Conservation (phyloP, 2,329 filamentous ascomycete species). For the Emergomyces orientalis region DNA sequence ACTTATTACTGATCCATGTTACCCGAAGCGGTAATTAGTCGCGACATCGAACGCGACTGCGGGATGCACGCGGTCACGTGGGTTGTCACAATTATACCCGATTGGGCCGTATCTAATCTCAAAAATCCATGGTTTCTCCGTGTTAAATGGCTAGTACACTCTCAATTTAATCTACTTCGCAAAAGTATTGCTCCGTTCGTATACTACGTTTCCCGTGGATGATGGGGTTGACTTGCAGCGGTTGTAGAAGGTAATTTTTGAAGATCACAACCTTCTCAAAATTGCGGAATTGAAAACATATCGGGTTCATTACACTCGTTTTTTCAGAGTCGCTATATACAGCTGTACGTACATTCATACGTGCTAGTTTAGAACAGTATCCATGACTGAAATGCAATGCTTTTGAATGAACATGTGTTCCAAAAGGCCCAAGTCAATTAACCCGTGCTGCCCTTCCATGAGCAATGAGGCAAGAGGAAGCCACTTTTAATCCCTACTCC, state of each 20-base stretch:
- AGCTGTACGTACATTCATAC: background rate
- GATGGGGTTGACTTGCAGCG: background rate
- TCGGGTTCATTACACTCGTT: background rate
- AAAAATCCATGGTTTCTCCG: no score
- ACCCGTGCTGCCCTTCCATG: background rate
- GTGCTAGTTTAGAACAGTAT: background rate
- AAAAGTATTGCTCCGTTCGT: background rate
- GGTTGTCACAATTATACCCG: slow-evolving; percentile 2
- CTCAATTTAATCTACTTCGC: background rate
- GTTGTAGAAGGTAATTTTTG: background rate
- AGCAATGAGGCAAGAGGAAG: background rate
- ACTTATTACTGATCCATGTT: background rate
- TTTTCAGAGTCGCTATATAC: background rate
- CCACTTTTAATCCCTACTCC: slow-evolving; percentile 51
- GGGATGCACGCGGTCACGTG: slow-evolving; percentile 9
- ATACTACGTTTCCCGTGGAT: background rate
- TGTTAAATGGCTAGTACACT: no score
- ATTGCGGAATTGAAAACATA: background rate
- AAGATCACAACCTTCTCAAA: background rate
- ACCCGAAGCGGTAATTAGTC: background rate
- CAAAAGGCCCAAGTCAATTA: background rate
- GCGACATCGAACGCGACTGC: background rate
- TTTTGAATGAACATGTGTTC: slow-evolving; percentile 12
- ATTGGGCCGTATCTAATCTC: no score
- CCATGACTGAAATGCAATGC: background rate